Base-by-base conservation (phyloP, 2,329 filamentous ascomycete species). In the Aspergillus sp. region DNA sequence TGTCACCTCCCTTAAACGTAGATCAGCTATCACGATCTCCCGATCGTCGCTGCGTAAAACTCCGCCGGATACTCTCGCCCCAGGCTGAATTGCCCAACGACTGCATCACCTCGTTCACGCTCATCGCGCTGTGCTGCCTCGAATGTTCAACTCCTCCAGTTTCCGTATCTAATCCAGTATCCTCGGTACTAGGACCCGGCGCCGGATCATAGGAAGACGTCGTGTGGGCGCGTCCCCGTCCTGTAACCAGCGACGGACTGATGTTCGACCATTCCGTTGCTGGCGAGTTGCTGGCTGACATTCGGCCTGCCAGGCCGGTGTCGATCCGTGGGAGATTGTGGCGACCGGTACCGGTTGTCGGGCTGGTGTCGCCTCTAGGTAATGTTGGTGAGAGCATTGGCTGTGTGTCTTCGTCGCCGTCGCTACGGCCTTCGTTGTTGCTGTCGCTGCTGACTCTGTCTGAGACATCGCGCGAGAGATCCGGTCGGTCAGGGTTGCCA, bases 61-160 rank as follows among this genome's bases (percentile, higher is more conserved):
- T 95, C 53, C 89, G 80, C 54, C 90, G 79, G 55, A 96, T 90
- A 74, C 88, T 95, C 70, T 95, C 88, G 45, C 91, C 88, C 91
- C 91, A 97, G 13, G 87, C 85, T 15, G 88, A 93, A 61, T 91
- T 87, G 60, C 93, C 88, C 47, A 97, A 78, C 63, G 93, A 86
- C 56, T 90, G 83, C 66, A 90, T 81, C 56, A 94, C 86, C 60
- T 90, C 85, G 43, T 84, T 80, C 44, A 85, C 83, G 60, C 82
- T 88, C 49, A 90, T 84, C 4, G 78, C 76, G 66, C 85, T 90
- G 47, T 79, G 81, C 20, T 83, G 79, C 39, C 84, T 73, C 57
- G 80, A 62, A 76, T 80, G 58, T 68, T 69, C 46, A 49, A 60
- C n/a, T 46, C 54, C 22, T 25, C 52, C 43, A 5, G 53, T 47